These are phyloP conservation scores for Lyophyllum shimeji DNA, from an alignment of 768 basidiomycete species.

Conservation along the genomic window DNA sequence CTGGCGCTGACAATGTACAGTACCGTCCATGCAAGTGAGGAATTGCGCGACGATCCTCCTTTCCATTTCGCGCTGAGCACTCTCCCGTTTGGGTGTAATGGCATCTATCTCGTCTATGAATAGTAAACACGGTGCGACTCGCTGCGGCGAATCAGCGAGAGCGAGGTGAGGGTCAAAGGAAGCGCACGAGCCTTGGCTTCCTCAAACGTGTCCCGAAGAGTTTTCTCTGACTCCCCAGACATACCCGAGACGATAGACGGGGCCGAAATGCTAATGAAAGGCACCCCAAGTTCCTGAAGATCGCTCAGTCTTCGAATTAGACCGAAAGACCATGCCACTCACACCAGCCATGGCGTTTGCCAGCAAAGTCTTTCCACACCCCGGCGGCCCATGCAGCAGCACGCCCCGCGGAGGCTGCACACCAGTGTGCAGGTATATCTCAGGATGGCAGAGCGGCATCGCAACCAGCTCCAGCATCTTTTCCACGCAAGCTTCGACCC, in stretches of 20 bases:
- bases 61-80: slow-evolving; percentile 98
- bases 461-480: slow-evolving; percentile 96
- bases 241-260: slow-evolving; percentile 97
- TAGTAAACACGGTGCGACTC: slow-evolving; percentile 86
- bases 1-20: slow-evolving; percentile 18
- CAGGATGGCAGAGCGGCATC: slow-evolving; percentile 92
- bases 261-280: slow-evolving; percentile 93
- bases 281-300: slow-evolving; percentile 81
- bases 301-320: slow-evolving; percentile 1
- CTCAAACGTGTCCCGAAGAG: slow-evolving; percentile 92
- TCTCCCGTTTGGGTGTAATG: slow-evolving; percentile 96
- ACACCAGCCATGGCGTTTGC: slow-evolving; percentile 97
- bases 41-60: slow-evolving; percentile 96
- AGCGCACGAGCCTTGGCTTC: slow-evolving; percentile 77
- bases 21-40: slow-evolving; percentile 98
- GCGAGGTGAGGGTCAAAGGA: neutral
- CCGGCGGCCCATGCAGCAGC: slow-evolving; percentile 91
- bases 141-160: slow-evolving; percentile 39
- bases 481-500: slow-evolving; percentile 81
- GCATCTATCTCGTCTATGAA: slow-evolving; percentile 99
- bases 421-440: slow-evolving; percentile 92
- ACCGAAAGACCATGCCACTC: slow-evolving; percentile 25
- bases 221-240: slow-evolving; percentile 99
- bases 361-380: slow-evolving; percentile 93
- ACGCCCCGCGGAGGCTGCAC: slow-evolving; percentile 92